Percentiles rank a stretch among this genome's conserved stretches.
Evolutionary conservation across 2,329 filamentous ascomycete species (phyloP).

Genomic region (Escovopsis weberi): DNA sequence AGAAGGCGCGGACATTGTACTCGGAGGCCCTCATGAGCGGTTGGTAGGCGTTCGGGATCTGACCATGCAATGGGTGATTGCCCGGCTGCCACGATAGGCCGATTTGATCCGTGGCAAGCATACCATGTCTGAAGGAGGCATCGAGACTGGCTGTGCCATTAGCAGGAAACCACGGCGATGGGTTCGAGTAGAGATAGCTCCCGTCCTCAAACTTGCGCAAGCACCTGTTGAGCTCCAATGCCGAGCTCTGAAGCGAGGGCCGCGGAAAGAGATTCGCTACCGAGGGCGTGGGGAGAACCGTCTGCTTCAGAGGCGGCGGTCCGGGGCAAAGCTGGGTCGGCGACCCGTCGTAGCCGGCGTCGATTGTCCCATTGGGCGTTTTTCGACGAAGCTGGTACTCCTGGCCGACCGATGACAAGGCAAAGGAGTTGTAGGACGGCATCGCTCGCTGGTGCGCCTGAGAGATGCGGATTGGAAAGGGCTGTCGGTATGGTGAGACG

Average conservation of each 20-base stretch:
- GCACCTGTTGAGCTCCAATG: background rate
- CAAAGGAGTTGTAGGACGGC: constrained; percentile 4
- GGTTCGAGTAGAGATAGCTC: background rate
- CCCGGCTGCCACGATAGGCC: constrained; percentile 2
- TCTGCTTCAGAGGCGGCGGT: constrained; percentile 68
- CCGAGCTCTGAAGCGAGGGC: constrained; percentile 3
- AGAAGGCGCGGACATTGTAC: constrained; percentile 24
- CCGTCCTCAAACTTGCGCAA: background rate
- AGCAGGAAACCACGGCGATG: constrained; percentile 3
- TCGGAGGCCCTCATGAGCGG: constrained; percentile 21
- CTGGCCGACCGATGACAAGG: constrained; percentile 16
- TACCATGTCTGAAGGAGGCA: constrained; percentile 1
- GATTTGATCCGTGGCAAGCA: background rate
- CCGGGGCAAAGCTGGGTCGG: constrained; percentile 57
- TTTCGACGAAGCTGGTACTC: constrained; percentile 82
- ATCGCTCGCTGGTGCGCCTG: constrained; percentile 12
- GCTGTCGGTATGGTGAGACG: constrained; percentile 11
- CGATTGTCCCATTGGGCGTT: constrained; percentile 85
- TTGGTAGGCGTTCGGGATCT: constrained; percentile 14
- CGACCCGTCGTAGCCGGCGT: constrained; percentile 81
- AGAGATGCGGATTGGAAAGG: constrained; percentile 20
- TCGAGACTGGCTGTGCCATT: background rate
- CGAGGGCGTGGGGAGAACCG: constrained; percentile 50
- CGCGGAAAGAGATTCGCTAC: constrained; percentile 7
- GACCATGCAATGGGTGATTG: constrained; percentile 5